These are phyloP conservation scores for Lentinula boryana DNA, from an alignment of 768 basidiomycete genomes.

Conservation along the genomic window DNA sequence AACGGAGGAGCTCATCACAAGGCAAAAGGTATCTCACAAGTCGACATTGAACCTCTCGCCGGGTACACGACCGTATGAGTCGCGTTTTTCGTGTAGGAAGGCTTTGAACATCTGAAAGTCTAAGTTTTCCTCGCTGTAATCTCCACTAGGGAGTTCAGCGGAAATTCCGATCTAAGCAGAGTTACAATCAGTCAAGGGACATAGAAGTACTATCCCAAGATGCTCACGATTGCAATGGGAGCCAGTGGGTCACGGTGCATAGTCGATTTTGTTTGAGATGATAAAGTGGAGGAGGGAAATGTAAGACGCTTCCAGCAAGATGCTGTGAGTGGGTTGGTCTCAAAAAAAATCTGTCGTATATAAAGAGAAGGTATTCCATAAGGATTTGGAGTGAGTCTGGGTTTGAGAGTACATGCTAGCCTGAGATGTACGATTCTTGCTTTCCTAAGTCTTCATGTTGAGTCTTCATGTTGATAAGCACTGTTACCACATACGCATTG, in stretches of 20 bases:
- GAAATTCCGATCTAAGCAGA: constrained; percentile 19
- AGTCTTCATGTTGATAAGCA: not conserved
- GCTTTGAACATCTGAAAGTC: constrained; percentile 15
- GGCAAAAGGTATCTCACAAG: constrained; percentile 9
- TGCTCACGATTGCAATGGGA: constrained; percentile 5
- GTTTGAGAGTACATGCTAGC: not conserved
- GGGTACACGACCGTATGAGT: constrained; percentile 20
- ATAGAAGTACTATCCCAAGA: not conserved
- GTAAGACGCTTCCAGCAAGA: not conserved
- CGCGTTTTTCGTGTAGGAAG: constrained; percentile 17
- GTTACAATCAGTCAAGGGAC: not conserved
- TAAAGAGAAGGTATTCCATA: not conserved
- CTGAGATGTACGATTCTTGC: not conserved
- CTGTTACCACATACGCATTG: not conserved
- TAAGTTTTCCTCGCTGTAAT: constrained; percentile 11
- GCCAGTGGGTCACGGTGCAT: not conserved
- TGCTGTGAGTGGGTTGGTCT: not conserved
- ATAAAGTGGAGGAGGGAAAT: not conserved
- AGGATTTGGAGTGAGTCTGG: not conserved
- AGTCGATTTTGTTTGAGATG: not conserved
- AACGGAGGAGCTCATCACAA: too few species aligned
- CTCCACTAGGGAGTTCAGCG: constrained; percentile 20
- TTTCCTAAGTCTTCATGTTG: not conserved
- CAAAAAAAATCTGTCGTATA: not conserved
- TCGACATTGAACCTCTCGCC: constrained; percentile 19